Conservation (phyloP, 495 filamentous ascomycete genomes). For the Neurospora pannonica region DNA sequence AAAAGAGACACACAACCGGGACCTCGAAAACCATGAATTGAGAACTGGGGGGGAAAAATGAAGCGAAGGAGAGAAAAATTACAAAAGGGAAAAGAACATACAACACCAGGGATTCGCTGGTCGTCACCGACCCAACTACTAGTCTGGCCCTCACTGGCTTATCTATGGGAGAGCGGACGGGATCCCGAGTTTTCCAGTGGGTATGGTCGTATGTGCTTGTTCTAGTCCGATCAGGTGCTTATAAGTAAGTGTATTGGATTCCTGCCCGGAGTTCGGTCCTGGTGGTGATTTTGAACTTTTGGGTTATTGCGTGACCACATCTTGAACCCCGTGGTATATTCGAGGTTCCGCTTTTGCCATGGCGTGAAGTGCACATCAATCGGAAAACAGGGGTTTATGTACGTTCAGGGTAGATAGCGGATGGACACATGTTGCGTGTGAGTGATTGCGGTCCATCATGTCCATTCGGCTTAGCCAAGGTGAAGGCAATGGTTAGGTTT, state of each 20-base stretch:
- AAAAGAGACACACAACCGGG: no score
- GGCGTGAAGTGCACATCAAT: neutral
- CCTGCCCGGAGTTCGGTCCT: no score
- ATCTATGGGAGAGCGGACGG: constrained; percentile 43
- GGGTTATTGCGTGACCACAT: neutral
- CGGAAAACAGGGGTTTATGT: neutral
- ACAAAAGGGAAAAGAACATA: constrained; percentile 23
- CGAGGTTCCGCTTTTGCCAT: neutral
- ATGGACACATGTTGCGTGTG: neutral
- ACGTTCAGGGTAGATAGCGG: neutral
- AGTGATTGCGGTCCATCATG: neutral
- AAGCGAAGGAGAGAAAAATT: neutral
- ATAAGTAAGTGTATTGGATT: neutral
- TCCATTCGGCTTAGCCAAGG: neutral
- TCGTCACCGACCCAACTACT: constrained; percentile 39
- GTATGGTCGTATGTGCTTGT: constrained; percentile 35
- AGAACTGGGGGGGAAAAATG: neutral
- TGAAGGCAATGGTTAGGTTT: neutral
- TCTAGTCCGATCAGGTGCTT: neutral
- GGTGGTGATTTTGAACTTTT: neutral
- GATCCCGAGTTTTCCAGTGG: constrained; percentile 36
- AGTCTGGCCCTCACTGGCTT: constrained; percentile 26
- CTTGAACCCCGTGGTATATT: neutral
- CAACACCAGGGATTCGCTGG: constrained; percentile 35
- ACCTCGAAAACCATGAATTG: neutral